Base-by-base conservation (phyloP, 1,139 yeast genomes). In the Kodamaea sp. region DNA sequence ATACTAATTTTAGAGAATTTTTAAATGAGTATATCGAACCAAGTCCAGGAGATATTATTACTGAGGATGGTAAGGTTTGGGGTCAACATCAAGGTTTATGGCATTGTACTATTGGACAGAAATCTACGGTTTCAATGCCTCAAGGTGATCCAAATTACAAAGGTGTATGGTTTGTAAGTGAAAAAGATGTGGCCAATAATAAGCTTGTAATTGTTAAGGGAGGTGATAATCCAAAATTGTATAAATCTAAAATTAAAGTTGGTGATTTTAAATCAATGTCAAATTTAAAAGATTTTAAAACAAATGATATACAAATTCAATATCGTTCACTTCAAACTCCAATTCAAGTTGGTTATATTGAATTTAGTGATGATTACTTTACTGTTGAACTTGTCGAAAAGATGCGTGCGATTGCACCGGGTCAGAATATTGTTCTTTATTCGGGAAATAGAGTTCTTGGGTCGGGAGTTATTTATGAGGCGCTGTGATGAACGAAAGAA, bases 81-180 rank as follows among this genome's bases (percentile, higher is more conserved):
- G 97, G 96, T 0, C 56, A 62, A 37, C 97, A 90, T 55, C 65
- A 73, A 32, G 99, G 98, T 0, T 57, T 94, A 22, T 94, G 98
- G 97, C 81, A 85, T 41, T 94, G 89, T 10, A 92, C 99, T 0
- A 80, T 92, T 24, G 98, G 98, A 1, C 98, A 92, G 62, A 77
- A 81, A 46, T 70, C 81, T 26, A 84, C 95, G 1, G 62, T 88
- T 2, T 73, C 86, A 3, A 75, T 89, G 84, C 96, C 96, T 0
- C 97, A 90, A 54, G 92, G 89, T 0, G 79, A 82, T 50, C 94
- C 92, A 0, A 56, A 62, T 7, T 81, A 76, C 47, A 69, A 75
- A 34, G 98, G 98, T 0, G 70, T 77, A 2, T 92, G 98, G 98
- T 87, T 81, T 58, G 89, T 90, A 0, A 74, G 85, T 50, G 88